Evolutionary conservation across 2,329 filamentous ascomycete genomes (phyloP).

Genomic region (Blastomyces gilchristii): DNA sequence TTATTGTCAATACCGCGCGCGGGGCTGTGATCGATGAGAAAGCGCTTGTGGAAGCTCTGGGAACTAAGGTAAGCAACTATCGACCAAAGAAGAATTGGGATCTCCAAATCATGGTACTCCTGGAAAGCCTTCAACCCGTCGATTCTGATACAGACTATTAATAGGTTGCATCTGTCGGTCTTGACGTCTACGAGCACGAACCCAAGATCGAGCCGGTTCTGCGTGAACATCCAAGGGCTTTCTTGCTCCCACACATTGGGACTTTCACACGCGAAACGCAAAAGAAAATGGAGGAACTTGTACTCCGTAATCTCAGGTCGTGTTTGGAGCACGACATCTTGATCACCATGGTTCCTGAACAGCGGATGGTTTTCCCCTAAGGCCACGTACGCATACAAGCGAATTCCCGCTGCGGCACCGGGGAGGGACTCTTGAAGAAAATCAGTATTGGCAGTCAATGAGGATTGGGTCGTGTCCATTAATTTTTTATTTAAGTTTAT

Average conservation of each 20-base stretch:
- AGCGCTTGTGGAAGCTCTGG: conserved; percentile 36
- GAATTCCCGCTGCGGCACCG: neutral
- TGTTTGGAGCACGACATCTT: conserved; percentile 48
- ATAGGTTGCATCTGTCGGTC: conserved; percentile 34
- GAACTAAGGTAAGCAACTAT: conserved; percentile 30
- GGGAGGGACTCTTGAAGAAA: neutral
- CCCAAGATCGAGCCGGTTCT: conserved; percentile 40
- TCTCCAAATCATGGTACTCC: neutral
- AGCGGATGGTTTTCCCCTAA: conserved; percentile 23
- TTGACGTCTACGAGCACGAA: conserved; percentile 41
- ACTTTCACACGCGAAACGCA: conserved; percentile 52
- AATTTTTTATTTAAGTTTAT: neutral
- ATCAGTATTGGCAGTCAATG: neutral
- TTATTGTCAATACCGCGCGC: conserved; percentile 29
- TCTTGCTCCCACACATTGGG: conserved; percentile 51
- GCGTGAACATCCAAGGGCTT: conserved; percentile 35
- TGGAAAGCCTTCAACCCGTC: neutral
- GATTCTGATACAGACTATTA: neutral
- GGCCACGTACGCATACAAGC: neutral
- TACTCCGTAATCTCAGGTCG: conserved; percentile 47
- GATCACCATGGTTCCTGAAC: conserved; percentile 52
- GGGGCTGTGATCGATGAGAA: conserved; percentile 34
- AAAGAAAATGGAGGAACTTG: conserved; percentile 51
- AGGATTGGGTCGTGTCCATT: neutral
- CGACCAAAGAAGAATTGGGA: conserved; percentile 3